phyloP scores from a whole-genome alignment of 495 filamentous ascomycete genomes.

The Cryomyces minteri region DNA sequence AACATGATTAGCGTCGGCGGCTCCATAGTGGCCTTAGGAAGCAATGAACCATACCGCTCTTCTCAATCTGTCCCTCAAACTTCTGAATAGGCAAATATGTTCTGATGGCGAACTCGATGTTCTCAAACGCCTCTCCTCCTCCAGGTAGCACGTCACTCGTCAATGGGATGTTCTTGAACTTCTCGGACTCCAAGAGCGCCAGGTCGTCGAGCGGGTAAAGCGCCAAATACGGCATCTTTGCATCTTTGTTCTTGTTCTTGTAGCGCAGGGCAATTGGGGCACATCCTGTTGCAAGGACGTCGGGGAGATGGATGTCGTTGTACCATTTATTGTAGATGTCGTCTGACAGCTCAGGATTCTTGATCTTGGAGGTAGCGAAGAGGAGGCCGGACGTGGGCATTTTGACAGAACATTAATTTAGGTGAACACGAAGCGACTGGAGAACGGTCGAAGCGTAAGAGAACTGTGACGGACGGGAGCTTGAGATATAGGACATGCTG shows the following conservation, averaged over 20 bases:
- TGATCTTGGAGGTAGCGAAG: slow-evolving; percentile 3
- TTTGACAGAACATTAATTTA: not conserved
- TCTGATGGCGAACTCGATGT: slow-evolving; percentile 1
- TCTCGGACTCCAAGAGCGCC: not conserved
- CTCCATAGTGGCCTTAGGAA: not conserved
- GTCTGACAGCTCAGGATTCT: slow-evolving; percentile 2
- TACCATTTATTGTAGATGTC: slow-evolving; percentile 9
- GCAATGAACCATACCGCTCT: not conserved
- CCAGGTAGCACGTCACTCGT: not conserved
- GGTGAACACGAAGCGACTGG: no score
- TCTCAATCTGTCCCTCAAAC: slow-evolving; percentile 7
- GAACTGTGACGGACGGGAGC: no score
- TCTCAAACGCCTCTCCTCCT: not conserved
- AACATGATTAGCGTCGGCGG: not conserved
- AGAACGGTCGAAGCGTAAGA: no score
- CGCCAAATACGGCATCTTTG: slow-evolving; percentile 5
- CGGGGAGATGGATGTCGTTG: slow-evolving; percentile 6
- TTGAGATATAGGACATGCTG: no score
- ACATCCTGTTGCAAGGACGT: slow-evolving; percentile 1
- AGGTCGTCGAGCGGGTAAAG: slow-evolving; percentile 7
- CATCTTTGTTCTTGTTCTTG: slow-evolving; percentile 1
- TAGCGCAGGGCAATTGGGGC: slow-evolving; percentile 8
- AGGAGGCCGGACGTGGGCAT: slow-evolving; percentile 7
- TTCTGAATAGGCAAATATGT: slow-evolving; percentile 6
- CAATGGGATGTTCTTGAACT: not conserved